Evolutionary conservation across 1,139 yeast species (phyloP).

Genomic region (Candida freyschussii): DNA sequence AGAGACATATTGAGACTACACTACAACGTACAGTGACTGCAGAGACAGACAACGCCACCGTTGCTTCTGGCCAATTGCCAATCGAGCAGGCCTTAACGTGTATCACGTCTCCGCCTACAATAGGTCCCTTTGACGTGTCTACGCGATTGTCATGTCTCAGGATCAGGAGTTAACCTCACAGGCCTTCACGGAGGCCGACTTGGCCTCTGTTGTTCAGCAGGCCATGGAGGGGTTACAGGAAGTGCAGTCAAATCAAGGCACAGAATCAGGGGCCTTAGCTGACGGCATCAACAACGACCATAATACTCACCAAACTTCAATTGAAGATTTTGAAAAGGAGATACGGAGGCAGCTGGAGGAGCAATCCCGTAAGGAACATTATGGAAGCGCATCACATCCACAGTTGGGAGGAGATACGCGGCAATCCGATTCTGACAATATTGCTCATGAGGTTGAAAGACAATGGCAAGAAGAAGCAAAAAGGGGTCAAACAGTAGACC

Average conservation of each 20-base stretch:
- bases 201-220: slow-evolving; percentile 22
- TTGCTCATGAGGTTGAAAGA: slow-evolving; percentile 24
- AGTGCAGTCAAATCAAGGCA: not conserved
- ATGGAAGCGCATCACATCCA: too few relatives aligned
- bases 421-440: slow-evolving; percentile 15
- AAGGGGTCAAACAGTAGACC: not conserved
- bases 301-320: not conserved
- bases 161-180: slow-evolving; percentile 1
- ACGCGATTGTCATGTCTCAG: too few relatives aligned
- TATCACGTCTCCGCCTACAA: too few relatives aligned
- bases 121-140: too few relatives aligned
- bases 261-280: slow-evolving; percentile 1
- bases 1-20: slow-evolving; percentile 8
- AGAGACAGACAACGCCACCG: slow-evolving; percentile 1
- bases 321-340: slow-evolving; percentile 13
- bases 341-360: slow-evolving; percentile 14
- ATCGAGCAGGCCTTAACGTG: too few relatives aligned
- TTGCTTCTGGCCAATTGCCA: too few relatives aligned
- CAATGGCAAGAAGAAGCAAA: slow-evolving; percentile 14
- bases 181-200: slow-evolving; percentile 17
- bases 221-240: slow-evolving; percentile 19
- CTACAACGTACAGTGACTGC: not conserved
- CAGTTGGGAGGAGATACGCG: not conserved
- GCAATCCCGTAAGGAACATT: slow-evolving; percentile 9
- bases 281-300: slow-evolving; percentile 2